These are phyloP conservation scores for Emericellopsis cladophorae DNA, from an alignment of 2,329 filamentous ascomycete species.

Conservation along the genomic window DNA sequence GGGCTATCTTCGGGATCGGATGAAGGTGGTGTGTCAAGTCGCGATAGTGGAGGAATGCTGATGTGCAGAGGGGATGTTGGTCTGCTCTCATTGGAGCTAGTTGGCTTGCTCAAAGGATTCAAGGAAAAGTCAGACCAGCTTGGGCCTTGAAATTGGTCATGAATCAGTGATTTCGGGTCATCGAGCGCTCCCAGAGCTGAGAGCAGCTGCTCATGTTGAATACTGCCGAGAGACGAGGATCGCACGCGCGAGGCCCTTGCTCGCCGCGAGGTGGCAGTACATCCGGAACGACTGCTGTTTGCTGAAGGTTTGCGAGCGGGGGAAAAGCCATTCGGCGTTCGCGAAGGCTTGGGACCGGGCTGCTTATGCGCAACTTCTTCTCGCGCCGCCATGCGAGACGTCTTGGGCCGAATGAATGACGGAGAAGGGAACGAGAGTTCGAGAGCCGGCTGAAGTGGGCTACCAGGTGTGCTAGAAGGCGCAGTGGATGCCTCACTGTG, in stretches of 20 bases:
- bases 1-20: conserved; percentile 19
- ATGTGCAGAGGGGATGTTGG: conserved; percentile 11
- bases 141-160: conserved; percentile 3
- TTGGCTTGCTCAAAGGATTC: conserved; percentile 9
- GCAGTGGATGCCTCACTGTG: not conserved
- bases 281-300: not conserved
- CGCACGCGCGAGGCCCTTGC: conserved; percentile 9
- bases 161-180: conserved; percentile 21
- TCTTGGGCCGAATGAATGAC: conserved; percentile 43
- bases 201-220: conserved; percentile 10
- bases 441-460: conserved; percentile 8
- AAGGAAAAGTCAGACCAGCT: conserved; percentile 8
- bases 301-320: not conserved
- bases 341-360: conserved; percentile 4
- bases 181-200: conserved; percentile 20
- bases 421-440: conserved; percentile 33
- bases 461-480: conserved; percentile 9
- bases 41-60: conserved; percentile 6
- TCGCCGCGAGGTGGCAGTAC: conserved; percentile 4
- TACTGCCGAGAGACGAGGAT: conserved; percentile 12
- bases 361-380: conserved; percentile 27
- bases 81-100: conserved; percentile 12
- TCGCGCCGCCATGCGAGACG: conserved; percentile 42
- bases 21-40: conserved; percentile 18
- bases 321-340: not conserved